Evolutionary conservation across 345 rosid species (phyloP), one percentile per base, ranked within the genome.

Genomic region (Hypericum androsaemum): DNA sequence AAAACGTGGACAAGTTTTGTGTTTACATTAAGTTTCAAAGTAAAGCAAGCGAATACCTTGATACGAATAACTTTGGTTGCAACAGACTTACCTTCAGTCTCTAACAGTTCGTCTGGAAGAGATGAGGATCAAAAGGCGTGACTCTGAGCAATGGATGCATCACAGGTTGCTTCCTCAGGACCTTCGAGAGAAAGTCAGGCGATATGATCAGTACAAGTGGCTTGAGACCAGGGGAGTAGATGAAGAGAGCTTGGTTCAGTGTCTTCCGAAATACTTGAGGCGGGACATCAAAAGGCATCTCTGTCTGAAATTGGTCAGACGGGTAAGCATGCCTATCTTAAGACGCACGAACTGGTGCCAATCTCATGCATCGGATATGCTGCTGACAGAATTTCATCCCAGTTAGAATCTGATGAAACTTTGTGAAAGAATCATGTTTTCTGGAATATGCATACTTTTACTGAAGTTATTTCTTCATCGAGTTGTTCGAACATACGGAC

Each of bases 81-180:
- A 56, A 61, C 83, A 80, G 88, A 88, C 96, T 50, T 84, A 88
- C 68, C 90, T 88, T 51, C 81, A 75, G 53, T 88, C 96, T 56
- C 75, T 88, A 15, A 75, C 86, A 0, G 64, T 88, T 67, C 88
- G 96, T 55, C 72, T 88, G 5, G 96, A 88, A 69, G 96, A 88
- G 67, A 88, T 88, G 96, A 84, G 96, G 67, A 74, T 88, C 71
- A 88, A 88, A 73, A 75, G 96, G 70, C 76, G 89, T 10, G 97
- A 88, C 64, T 80, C 97, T 0, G 96, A 88, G 71, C 94, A 82
- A 52, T 76, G 96, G 96, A 88, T 88, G 96, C 96, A 80, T 63
- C 96, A 88, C 52, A 84, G 94, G 7, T 70, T 83, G 65, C 94
- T 88, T n/a, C 96, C 96, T 5, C 76, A 50, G 39, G 82, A 78